These are phyloP conservation scores for Cercophora samala DNA, from an alignment of 495 filamentous ascomycete genomes.

Conservation along the genomic window DNA sequence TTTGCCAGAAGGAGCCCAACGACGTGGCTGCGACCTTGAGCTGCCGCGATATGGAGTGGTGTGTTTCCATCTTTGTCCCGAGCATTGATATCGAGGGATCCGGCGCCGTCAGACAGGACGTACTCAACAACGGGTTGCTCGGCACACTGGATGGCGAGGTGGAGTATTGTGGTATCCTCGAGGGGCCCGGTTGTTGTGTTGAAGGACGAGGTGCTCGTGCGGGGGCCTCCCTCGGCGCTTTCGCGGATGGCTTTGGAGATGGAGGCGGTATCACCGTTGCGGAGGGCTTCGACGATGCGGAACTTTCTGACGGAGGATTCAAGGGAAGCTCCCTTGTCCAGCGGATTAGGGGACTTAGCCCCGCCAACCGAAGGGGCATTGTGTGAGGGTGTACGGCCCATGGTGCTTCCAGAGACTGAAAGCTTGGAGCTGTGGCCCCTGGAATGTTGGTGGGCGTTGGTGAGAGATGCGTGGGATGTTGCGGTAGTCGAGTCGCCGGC, in stretches of 20 bases:
- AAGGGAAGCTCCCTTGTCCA: conserved; percentile 57
- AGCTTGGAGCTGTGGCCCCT: conserved; percentile 43
- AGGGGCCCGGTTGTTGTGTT: conserved; percentile 46
- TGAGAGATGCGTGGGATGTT: conserved; percentile 35
- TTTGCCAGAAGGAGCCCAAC: conserved; percentile 78
- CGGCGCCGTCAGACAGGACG: conserved; percentile 68
- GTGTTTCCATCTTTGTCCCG: conserved; percentile 92
- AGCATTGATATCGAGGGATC: conserved; percentile 76
- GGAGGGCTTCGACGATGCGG: conserved; percentile 84
- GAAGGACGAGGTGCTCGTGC: conserved; percentile 54
- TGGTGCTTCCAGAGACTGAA: conserved; percentile 36
- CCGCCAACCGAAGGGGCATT: conserved; percentile 28
- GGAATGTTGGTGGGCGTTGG: conserved; percentile 32
- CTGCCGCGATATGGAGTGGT: conserved; percentile 82
- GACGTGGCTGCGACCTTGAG: conserved; percentile 72
- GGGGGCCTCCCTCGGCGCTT: conserved; percentile 45
- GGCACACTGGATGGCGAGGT: conserved; percentile 95
- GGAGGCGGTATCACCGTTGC: conserved; percentile 83
- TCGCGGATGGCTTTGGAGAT: conserved; percentile 88
- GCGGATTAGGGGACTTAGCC: conserved; percentile 28
- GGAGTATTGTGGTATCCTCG: conserved; percentile 82
- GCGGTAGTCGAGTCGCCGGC: conserved; percentile 35
- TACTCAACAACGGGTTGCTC: conserved; percentile 95
- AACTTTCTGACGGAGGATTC: conserved; percentile 94
- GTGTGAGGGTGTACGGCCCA: conserved; percentile 39